Base-by-base conservation (phyloP, 2,329 filamentous ascomycete species). In the Sporothrix curviconia region DNA sequence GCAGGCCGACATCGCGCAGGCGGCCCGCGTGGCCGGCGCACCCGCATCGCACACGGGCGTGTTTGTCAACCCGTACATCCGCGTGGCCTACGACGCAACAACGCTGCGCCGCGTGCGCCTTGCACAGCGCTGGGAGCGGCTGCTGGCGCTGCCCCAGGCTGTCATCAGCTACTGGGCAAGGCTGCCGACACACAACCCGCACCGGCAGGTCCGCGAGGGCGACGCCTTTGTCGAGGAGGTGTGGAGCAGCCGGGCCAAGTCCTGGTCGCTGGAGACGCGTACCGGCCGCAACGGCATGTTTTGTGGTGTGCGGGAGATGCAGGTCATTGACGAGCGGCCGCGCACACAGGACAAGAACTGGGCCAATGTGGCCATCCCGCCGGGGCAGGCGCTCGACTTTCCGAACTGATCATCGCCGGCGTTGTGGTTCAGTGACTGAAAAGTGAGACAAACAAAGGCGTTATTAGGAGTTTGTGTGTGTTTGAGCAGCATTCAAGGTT, bases 31-130 rank as follows among this genome's bases (percentile, higher is more conserved):
- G 55, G 69, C 53, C 1, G 71, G 68, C 28, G 70, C 68, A 1
- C 63, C 67, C 9, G n/a, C 14, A 2, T 6, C 39, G 9, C 75
- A 81, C 39, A 78, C 78, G 0, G 83, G 81, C 2, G 84, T 89
- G 53, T 90, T 82, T 66, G 81, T 90, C 75, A 91, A 91, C 66
- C 87, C 87, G 0, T 90, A 81, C 65, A 80, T 91, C 43, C 81
- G 87, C 24, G 85, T 89, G 4, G 83, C 87, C 1, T 90, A 91
- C 67, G 78, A 81, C 47, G 70, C 74, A 30, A 66, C 67, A 4
- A 81, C 83, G 0, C 75, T 87, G 8, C 71, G 72, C 1, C 85
- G 81, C 79, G 74, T 90, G 2, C 71, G 75, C 2, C 70, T 84
- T 28, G 79, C 81, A 5, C 80, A 81, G 59, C 80, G 83, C 12